Evolutionary conservation across 371 early-diverging fungal genomes (phyloP), one percentile per base, ranked within the genome.

Genomic region (Mucor sp.): DNA sequence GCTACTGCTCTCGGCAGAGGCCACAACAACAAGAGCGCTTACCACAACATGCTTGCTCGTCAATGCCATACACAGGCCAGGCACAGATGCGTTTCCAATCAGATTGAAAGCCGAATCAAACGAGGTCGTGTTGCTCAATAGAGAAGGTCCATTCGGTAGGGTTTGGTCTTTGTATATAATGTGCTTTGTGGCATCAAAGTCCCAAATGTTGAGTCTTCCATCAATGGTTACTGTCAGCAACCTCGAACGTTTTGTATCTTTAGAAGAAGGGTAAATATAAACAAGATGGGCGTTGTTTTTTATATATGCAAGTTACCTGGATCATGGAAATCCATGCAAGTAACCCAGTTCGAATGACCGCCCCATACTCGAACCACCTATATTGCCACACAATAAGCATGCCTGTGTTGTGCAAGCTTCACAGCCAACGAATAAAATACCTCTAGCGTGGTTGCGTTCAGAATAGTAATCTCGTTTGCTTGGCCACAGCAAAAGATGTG

Each of bases 361-460:
- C 85, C 88, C 89, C 89, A 89, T 12, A 89, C 85, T 39, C 89
- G 70, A n/a, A 89, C 81, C 14, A 88, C 77, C 81, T 89, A 70
- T 9, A 67, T 75, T 30, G 21, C n/a, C n/a, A n/a, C 65, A 47
- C 6, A 19, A n/a, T 32, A 2, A 17, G 32, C 4, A 53, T 53
- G 11, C 11, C 3, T 19, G 33, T 33, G 7, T 33, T 7, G 7
- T 33, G 7, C n/a, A n/a, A 7, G 33, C 33, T 33, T 33, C 33
- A 6, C 7, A n/a, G n/a, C n/a, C n/a, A n/a, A n/a, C n/a, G 33
- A 6, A 6, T 33, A 7, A 33, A 32, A 30, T 67, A 85, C 89
- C 66, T 87, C 81, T 1, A 87, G 63, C 0, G 85, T 82, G 8
- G 79, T 74, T 0, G 85, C 66, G 61, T 85, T 78, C 12, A 87